A percentile compares a stretch with the other conserved stretches of the same genome.
Conservation (phyloP, 2,329 filamentous ascomycete species). For the Apiospora kogelbergensis region DNA sequence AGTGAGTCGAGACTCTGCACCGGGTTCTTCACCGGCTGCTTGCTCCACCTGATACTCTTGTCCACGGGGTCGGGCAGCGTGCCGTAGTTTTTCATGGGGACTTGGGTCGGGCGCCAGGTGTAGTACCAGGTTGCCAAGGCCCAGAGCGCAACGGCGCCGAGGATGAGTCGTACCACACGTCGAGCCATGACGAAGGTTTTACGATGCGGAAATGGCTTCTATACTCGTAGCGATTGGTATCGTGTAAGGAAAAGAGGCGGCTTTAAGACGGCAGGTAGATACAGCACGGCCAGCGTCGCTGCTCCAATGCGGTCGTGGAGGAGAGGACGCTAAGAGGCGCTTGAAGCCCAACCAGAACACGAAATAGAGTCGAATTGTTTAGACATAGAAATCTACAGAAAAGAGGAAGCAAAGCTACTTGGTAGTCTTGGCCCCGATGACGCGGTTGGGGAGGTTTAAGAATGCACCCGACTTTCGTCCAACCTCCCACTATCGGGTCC, state of each 20-base stretch:
- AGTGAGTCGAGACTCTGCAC: slow-evolving; percentile 33
- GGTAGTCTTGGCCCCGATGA: not conserved
- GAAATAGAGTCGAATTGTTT: not conserved
- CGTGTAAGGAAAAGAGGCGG: not conserved
- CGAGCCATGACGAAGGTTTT: slow-evolving; percentile 23
- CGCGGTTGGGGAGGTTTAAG: not conserved
- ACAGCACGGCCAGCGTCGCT: slow-evolving; percentile 6
- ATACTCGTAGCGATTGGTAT: not conserved
- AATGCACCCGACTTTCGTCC: not conserved
- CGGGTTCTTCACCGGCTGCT: slow-evolving; percentile 34
- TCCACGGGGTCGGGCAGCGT: slow-evolving; percentile 18
- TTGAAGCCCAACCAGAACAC: not conserved
- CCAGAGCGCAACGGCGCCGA: slow-evolving; percentile 30
- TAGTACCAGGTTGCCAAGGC: slow-evolving; percentile 32
- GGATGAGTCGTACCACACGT: slow-evolving; percentile 29
- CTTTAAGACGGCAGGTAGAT: not conserved
- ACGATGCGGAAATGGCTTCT: not conserved
- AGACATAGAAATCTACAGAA: not conserved
- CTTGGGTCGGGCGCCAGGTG: slow-evolving; percentile 21
- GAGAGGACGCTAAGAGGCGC: not conserved
- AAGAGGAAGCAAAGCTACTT: not conserved
- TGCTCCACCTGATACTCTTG: slow-evolving; percentile 28
- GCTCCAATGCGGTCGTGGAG: not conserved
- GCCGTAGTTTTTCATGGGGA: not conserved
- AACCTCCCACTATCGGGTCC: not conserved